Evolutionary conservation across 805 yeast genomes (phyloP).

Genomic region (Groenewaldozyma tartarivorans): DNA sequence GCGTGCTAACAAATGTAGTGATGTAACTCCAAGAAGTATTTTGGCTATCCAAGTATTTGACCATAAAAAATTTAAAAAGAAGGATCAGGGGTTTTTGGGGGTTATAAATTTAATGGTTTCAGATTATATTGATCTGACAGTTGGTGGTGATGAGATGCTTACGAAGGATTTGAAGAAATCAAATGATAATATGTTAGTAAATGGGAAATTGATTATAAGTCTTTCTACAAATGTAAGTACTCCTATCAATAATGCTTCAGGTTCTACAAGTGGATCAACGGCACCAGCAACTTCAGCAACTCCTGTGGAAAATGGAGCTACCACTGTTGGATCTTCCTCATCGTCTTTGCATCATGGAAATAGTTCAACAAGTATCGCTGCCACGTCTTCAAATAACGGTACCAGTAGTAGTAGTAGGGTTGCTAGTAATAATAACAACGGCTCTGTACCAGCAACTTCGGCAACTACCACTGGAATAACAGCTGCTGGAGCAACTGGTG

Average conservation of each 20-base stretch:
- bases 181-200: constrained; percentile 85
- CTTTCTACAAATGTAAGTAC: constrained; percentile 26
- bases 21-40: constrained; percentile 70
- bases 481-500: constrained; percentile 2
- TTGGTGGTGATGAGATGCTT: constrained; percentile 57
- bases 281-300: constrained; percentile 1
- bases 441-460: background rate
- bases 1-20: constrained; percentile 10
- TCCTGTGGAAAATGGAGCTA: no score
- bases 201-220: constrained; percentile 74
- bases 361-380: no score
- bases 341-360: no score
- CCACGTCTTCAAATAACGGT: no score
- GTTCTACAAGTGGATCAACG: background rate
- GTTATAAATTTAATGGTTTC: constrained; percentile 87
- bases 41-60: constrained; percentile 92
- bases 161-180: constrained; percentile 88
- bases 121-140: constrained; percentile 61
- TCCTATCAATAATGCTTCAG: constrained; percentile 12
- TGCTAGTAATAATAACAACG: background rate
- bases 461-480: background rate
- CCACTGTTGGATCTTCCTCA: background rate
- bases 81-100: constrained; percentile 97
- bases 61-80: constrained; percentile 93
- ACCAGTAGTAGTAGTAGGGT: background rate